These are phyloP conservation scores for Cymbopogon flexuosus DNA, from an alignment of 202 grass and related monocot species.

Conservation along the genomic window DNA sequence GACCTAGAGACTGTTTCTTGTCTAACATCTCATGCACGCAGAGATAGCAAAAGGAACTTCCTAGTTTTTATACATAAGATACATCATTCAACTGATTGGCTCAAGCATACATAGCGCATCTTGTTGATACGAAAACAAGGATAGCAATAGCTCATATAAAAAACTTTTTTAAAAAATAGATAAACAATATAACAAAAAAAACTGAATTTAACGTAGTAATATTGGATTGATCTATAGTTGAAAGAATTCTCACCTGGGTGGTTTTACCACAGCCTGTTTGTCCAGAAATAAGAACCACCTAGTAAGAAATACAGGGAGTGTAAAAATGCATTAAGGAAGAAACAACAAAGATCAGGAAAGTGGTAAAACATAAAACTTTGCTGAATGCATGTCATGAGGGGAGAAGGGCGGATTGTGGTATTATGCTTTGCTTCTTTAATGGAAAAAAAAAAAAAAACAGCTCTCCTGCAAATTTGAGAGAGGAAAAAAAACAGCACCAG, in stretches of 20 bases:
- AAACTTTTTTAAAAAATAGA: not conserved
- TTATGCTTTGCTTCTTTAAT: not conserved
- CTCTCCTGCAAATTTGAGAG: not conserved
- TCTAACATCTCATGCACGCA: not conserved
- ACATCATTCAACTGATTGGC: slow-evolving; percentile 10
- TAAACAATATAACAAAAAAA: not conserved
- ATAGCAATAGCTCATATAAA: slow-evolving; percentile 1
- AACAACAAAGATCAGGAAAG: slow-evolving; percentile 12
- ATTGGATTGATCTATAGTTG: not conserved
- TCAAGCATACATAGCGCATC: not conserved
- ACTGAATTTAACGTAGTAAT: slow-evolving; percentile 6
- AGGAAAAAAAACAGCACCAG: not conserved
- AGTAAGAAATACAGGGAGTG: slow-evolving; percentile 30
- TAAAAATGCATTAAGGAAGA: slow-evolving; percentile 28
- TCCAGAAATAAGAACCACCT: slow-evolving; percentile 99
- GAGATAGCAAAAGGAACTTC: not conserved
- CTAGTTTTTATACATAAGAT: not conserved
- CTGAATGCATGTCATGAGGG: not conserved
- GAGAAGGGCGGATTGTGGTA: not conserved
- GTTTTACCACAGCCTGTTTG: slow-evolving; percentile 99
- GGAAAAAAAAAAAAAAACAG: not conserved
- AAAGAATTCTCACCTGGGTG: slow-evolving; percentile 64
- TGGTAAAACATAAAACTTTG: not conserved
- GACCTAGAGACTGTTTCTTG: not conserved
- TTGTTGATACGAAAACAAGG: slow-evolving; percentile 23